Evolutionary conservation across 2,329 filamentous ascomycete species (phyloP).

Genomic region (Pestalotiopsis sp.): DNA sequence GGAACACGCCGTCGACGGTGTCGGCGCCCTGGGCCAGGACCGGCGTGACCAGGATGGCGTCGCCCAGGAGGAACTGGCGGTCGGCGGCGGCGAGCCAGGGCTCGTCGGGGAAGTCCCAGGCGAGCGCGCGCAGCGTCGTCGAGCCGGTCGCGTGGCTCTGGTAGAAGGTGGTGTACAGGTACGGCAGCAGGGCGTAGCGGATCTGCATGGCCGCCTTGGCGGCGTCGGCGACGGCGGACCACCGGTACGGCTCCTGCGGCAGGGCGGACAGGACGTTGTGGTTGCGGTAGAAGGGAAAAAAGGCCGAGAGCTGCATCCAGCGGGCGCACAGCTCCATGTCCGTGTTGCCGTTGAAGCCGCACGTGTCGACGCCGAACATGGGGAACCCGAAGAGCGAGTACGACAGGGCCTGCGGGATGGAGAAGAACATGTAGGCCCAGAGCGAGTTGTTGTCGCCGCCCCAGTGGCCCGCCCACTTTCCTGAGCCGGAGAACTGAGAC

Average conservation of each 20-base stretch:
- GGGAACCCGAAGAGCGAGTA: constrained; percentile 77
- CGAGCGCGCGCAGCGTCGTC: constrained; percentile 73
- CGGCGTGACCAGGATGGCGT: constrained; percentile 66
- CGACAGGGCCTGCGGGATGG: constrained; percentile 76
- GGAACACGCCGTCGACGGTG: constrained; percentile 70
- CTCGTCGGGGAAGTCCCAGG: constrained; percentile 76
- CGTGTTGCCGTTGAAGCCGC: constrained; percentile 70
- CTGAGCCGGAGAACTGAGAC: constrained; percentile 78
- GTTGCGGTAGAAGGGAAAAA: constrained; percentile 80
- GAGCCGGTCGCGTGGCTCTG: constrained; percentile 65
- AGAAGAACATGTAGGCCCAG: constrained; percentile 75
- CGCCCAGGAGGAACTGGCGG: constrained; percentile 72
- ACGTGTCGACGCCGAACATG: constrained; percentile 74
- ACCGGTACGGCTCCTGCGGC: constrained; percentile 72
- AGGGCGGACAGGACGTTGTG: constrained; percentile 67
- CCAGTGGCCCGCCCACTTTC: constrained; percentile 80
- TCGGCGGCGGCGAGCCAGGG: constrained; percentile 68
- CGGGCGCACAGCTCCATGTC: constrained; percentile 72
- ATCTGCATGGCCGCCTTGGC: constrained; percentile 69
- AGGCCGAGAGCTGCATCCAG: constrained; percentile 74
- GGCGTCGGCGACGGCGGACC: constrained; percentile 67
- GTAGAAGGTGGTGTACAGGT: constrained; percentile 76
- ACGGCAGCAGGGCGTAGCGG: constrained; percentile 71
- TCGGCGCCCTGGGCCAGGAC: constrained; percentile 65
- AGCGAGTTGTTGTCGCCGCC: constrained; percentile 72